Base-by-base conservation (phyloP, 192 early-diverging fungal genomes). In the Funneliformis mosseae region DNA sequence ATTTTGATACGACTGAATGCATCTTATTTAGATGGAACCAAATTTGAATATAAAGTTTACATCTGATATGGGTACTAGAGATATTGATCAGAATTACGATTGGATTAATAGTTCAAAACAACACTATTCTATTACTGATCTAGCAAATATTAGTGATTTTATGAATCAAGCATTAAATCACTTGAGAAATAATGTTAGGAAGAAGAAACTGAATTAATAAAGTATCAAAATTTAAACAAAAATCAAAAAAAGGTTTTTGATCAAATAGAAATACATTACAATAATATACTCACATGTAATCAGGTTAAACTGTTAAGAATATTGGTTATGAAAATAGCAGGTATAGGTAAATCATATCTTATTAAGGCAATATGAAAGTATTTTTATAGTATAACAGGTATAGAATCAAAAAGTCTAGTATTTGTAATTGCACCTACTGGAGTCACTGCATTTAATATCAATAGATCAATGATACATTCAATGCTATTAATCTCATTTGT, bases 141-240 rank as follows among this genome's bases (percentile, higher is more conserved):
- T 64, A 27, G 25, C 1, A 64, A 64, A 3, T 27, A 25, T 25
- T 27, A 25, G 25, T 6, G 25, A 18, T 27, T 64, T 64, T 64
- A 25, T 64, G 63, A 1, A 64, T 2, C 63, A 27, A 28, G 63
- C 63, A 6, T 64, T 9, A 9, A 28, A 28, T 27, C 5, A n/a
- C 8, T 5, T 4, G 6, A 28, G 63, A 64, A 64, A 25, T 9
- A 27, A 64, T 25, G 2, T 5, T 27, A 28, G 3, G 4, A 25
- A 64, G 16, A n/a, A n/a, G n/a, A n/a, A n/a, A n/a, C n/a, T n/a
- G n/a, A n/a, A n/a, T 27, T 5, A 25, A 64, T 64, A 27, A 25
- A 64, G 6, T 64, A 27, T 64, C 63, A 64, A 28, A 64, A 18
- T 64, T 64, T 27, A 64, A 64, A n/a, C n/a, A n/a, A n/a, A n/a